Evolutionary conservation across 805 yeast genomes (phyloP).

Genomic region (Wickerhamiella kazuoi): DNA sequence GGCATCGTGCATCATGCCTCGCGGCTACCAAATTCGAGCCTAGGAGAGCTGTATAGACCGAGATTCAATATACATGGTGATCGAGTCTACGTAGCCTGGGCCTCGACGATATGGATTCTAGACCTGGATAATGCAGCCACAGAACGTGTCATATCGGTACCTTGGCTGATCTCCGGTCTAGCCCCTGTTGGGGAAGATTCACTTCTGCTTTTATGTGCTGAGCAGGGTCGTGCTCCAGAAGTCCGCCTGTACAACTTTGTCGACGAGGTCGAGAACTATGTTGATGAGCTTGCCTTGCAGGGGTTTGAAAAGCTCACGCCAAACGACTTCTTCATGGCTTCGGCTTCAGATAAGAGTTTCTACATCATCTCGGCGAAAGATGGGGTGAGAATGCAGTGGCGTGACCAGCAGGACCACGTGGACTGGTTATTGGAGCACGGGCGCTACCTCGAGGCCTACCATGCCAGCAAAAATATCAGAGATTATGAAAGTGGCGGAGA

Average conservation of each 20-base stretch:
- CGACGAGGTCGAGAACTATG: conserved; percentile 56
- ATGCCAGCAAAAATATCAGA: neutral
- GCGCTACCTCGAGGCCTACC: conserved; percentile 51
- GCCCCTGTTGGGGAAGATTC: conserved; percentile 58
- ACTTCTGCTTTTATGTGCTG: conserved; percentile 38
- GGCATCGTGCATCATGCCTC: conserved; percentile 34
- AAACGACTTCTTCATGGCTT: conserved; percentile 48
- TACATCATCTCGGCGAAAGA: conserved; percentile 66
- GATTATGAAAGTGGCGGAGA: neutral
- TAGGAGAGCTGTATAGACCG: conserved; percentile 78
- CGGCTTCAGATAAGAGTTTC: conserved; percentile 25
- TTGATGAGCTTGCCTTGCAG: conserved; percentile 57
- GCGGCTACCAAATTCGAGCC: conserved; percentile 35
- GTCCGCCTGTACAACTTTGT: conserved; percentile 45
- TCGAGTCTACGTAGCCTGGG: conserved; percentile 13
- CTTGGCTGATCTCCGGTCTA: conserved; percentile 50
- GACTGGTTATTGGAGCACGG: conserved; percentile 50
- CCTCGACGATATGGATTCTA: conserved; percentile 53
- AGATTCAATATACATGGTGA: conserved; percentile 25
- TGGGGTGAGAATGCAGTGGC: conserved; percentile 56
- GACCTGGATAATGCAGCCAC: conserved; percentile 1
- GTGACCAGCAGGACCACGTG: conserved; percentile 50
- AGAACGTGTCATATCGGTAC: neutral
- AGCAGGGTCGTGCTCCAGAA: conserved; percentile 35
- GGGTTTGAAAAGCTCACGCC: conserved; percentile 43